Evolutionary conservation across 306 rosid species (phyloP).

Genomic region (Spatholobus suberectus): DNA sequence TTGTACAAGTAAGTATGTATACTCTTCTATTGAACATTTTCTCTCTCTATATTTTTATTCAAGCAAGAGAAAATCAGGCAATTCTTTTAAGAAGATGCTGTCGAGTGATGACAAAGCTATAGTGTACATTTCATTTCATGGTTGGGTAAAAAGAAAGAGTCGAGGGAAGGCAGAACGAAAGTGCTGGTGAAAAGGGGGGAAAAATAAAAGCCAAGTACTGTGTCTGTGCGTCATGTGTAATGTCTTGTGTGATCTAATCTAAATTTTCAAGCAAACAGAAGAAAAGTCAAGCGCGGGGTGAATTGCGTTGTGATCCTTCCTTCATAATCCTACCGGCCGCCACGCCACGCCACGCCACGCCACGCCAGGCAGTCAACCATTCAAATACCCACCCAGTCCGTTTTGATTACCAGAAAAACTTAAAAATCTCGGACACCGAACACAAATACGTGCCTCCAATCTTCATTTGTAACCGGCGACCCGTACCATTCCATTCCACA

Average conservation of each 20-base stretch:
- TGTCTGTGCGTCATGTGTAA: background rate
- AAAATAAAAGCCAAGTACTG: background rate
- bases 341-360: background rate
- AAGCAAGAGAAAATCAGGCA: too few relatives aligned
- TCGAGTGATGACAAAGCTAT: too few relatives aligned
- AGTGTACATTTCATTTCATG: too few relatives aligned
- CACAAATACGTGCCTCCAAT: background rate
- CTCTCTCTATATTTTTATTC: too few relatives aligned
- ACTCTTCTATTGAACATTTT: too few relatives aligned
- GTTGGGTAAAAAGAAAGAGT: too few relatives aligned
- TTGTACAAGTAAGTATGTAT: too few relatives aligned
- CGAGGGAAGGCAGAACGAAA: background rate
- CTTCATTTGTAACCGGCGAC: background rate
- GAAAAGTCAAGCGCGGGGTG: slow-evolving; percentile 39
- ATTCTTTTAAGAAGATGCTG: too few relatives aligned
- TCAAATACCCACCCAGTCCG: background rate
- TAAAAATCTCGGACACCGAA: background rate
- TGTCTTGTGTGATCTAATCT: background rate
- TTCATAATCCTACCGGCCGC: background rate
- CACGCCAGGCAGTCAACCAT: background rate
- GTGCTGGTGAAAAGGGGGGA: background rate
- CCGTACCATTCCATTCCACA: background rate
- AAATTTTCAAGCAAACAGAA: background rate
- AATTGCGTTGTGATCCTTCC: slow-evolving; percentile 36
- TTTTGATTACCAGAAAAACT: background rate